These are phyloP conservation scores for Notholithocarpus densiflorus DNA, from an alignment of 306 rosid species.

Conservation along the genomic window DNA sequence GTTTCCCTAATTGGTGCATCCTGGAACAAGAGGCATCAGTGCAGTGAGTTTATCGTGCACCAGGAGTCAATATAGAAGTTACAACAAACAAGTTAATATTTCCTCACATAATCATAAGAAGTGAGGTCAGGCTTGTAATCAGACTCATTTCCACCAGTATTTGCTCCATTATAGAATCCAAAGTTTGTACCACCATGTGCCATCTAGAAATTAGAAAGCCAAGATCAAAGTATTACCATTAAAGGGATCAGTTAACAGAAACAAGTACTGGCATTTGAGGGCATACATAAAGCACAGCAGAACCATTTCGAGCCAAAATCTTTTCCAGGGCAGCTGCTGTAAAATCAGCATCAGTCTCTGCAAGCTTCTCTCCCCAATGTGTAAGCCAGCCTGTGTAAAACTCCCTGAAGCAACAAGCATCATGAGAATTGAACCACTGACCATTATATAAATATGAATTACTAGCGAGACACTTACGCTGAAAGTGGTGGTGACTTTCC, in stretches of 20 bases:
- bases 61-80: slow-evolving; percentile 8
- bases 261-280: slow-evolving; percentile 8
- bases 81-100: slow-evolving; percentile 13
- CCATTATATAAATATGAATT: slow-evolving; percentile 21
- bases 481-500: slow-evolving; percentile 96
- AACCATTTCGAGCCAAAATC: slow-evolving; percentile 76
- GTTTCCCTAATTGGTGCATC: slow-evolving; percentile 93
- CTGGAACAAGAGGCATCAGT: slow-evolving; percentile 41
- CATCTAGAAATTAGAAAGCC: slow-evolving; percentile 58
- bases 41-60: slow-evolving; percentile 6
- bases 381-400: slow-evolving; percentile 98
- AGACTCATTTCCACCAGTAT: slow-evolving; percentile 45
- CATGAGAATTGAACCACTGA: slow-evolving; percentile 25
- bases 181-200: slow-evolving; percentile 96
- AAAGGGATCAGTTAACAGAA: slow-evolving; percentile 15
- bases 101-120: slow-evolving; percentile 87
- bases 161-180: slow-evolving; percentile 92
- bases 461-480: slow-evolving; percentile 52
- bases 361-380: slow-evolving; percentile 87
- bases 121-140: slow-evolving; percentile 88
- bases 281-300: slow-evolving; percentile 83
- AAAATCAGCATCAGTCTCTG: slow-evolving; percentile 62
- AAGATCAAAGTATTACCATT: slow-evolving; percentile 15
- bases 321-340: slow-evolving; percentile 69
- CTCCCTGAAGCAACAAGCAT: slow-evolving; percentile 60